Evolutionary conservation across 768 basidiomycete species (phyloP), one percentile per base, ranked within the genome.

Genomic region (Boletus bicolor): DNA sequence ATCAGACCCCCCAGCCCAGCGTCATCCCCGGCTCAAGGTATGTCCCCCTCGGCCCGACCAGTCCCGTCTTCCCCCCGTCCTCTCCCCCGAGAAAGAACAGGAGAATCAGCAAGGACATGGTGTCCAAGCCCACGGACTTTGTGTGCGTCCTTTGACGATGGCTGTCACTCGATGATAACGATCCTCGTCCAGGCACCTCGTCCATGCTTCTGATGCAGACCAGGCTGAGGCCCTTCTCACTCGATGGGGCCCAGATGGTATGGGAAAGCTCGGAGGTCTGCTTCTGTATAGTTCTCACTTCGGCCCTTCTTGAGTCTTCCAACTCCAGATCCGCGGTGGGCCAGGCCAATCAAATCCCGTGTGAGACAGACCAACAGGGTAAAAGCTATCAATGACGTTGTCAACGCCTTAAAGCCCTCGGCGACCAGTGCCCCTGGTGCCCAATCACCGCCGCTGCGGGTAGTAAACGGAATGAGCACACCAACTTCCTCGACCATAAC

Each of bases 161-260:
- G 48, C 53, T 57, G 24, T 47, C 58, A 54, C 57, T 53, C 57
- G 52, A 57, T 49, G 61, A 46, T 51, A 41, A 54, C 69, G 61
- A 64, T 52, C 58, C 56, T 58, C 54, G 45, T 62, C 49, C 67
- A 94, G 92, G 51, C 93, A 96, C 75, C 79, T 93, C 59, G 85
- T 93, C 10, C 93, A 95, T 74, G 92, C 93, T 32, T 93, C 90
- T 54, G 90, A 93, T 73, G 90, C 87, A 12, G 89, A 90, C 73
- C 90, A 95, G 68, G 83, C 90, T 35, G 89, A 91, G 70, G 92
- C 89, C 26, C 79, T 95, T 56, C 84, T 95, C 47, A 85, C 82
- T 61, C 82, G 91, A 53, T 94, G 93, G 92, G 87, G 89, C 37
- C 87, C 89, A 44, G 93, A 95, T 73, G 86, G 91, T 39, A 73